phyloP scores from a whole-genome alignment of 2,329 filamentous ascomycete genomes.

The Aspergillus sp. region DNA sequence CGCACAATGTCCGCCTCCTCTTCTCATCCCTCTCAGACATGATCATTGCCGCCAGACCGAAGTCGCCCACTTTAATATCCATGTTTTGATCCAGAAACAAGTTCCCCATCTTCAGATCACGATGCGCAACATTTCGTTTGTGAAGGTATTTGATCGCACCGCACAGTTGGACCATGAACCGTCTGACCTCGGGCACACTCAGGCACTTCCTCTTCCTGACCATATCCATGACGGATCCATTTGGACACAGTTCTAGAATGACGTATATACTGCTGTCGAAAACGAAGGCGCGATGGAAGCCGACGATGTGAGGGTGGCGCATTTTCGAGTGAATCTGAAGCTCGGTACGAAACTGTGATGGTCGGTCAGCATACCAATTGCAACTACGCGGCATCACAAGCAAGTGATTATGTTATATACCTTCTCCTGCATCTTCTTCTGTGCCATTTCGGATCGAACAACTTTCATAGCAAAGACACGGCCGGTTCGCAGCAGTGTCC shows the following conservation, averaged over 20 bases:
- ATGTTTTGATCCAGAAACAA: conserved; percentile 92
- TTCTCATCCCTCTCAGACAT: conserved; percentile 86
- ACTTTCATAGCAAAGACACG: conserved; percentile 54
- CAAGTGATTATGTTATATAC: conserved; percentile 27
- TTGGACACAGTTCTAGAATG: conserved; percentile 89
- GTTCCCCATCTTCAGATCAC: conserved; percentile 97
- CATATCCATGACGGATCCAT: conserved; percentile 97
- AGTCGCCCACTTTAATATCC: conserved; percentile 98
- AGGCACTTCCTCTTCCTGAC: conserved; percentile 88
- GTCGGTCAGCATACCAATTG: conserved; percentile 12
- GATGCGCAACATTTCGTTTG: conserved; percentile 90
- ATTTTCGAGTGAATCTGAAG: conserved; percentile 98
- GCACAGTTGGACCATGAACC: conserved; percentile 91
- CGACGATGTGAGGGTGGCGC: conserved; percentile 91
- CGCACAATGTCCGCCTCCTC: conserved; percentile 88
- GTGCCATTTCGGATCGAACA: conserved; percentile 52
- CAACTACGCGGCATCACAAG: neutral
- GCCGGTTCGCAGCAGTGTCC: conserved; percentile 45
- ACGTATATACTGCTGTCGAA: conserved; percentile 89
- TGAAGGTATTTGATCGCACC: conserved; percentile 99
- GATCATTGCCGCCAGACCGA: conserved; percentile 87
- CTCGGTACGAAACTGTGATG: conserved; percentile 68
- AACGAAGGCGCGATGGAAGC: conserved; percentile 91
- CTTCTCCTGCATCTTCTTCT: conserved; percentile 57
- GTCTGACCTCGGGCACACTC: conserved; percentile 89